phyloP scores from a whole-genome alignment of 768 basidiomycete species.

The Lyophyllum semitale region DNA sequence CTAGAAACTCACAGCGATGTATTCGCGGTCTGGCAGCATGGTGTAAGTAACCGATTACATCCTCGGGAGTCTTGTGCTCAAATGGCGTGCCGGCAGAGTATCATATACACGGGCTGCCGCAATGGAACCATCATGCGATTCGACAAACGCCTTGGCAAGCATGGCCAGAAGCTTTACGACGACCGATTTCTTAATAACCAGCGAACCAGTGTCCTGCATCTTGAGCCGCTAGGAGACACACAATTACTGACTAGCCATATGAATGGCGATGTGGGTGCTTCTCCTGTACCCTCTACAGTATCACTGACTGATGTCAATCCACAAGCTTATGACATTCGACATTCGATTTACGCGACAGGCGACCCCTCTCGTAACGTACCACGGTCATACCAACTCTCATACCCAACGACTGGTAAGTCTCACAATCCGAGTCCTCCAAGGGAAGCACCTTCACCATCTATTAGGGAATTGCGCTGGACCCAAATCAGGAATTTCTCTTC shows the following conservation, averaged over 20 bases:
- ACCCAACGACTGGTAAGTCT: constrained; percentile 51
- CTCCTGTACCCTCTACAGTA: background rate
- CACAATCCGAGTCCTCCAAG: background rate
- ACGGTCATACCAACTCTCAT: constrained; percentile 61
- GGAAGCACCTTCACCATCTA: constrained; percentile 3
- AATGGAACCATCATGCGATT: constrained; percentile 60
- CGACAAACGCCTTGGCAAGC: constrained; percentile 50
- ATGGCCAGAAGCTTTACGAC: constrained; percentile 41
- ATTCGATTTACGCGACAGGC: constrained; percentile 51
- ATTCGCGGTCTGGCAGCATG: constrained; percentile 55
- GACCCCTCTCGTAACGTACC: constrained; percentile 47
- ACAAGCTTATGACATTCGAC: constrained; percentile 63
- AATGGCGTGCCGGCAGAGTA: constrained; percentile 32
- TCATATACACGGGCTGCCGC: constrained; percentile 59
- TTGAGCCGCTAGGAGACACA: constrained; percentile 50
- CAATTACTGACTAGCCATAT: constrained; percentile 60
- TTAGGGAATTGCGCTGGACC: constrained; percentile 66
- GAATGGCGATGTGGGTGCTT: constrained; percentile 54
- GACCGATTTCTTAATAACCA: constrained; percentile 29
- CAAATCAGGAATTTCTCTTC: constrained; percentile 58
- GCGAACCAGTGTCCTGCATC: constrained; percentile 53
- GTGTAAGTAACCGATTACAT: constrained; percentile 34
- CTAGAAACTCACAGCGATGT: constrained; percentile 64
- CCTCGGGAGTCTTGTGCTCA: background rate
- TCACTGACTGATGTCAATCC: background rate